phyloP scores from a whole-genome alignment of 352 stramenopile species.

The Globisporangium alternatum region DNA sequence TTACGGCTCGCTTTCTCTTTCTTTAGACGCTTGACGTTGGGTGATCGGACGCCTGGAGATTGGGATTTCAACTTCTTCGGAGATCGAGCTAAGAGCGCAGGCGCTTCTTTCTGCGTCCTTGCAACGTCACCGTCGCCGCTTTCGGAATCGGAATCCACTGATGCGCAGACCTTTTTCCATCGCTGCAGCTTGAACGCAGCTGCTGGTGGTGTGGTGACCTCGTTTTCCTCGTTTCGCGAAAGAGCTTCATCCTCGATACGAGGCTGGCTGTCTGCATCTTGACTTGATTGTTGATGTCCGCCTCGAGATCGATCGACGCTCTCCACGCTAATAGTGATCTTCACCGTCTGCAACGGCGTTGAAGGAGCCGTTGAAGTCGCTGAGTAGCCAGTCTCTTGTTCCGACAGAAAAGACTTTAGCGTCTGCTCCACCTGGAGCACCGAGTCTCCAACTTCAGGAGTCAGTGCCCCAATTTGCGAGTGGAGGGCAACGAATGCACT shows the following conservation, averaged over 20 bases:
- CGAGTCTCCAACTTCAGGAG: slow-evolving; percentile 57
- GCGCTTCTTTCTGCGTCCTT: neutral
- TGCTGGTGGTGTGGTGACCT: slow-evolving; percentile 18
- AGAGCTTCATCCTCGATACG: slow-evolving; percentile 1
- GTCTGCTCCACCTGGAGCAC: slow-evolving; percentile 68
- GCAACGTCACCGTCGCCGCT: neutral
- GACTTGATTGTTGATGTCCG: neutral
- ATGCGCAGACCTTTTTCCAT: slow-evolving; percentile 40
- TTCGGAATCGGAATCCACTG: slow-evolving; percentile 48
- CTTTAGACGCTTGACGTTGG: neutral
- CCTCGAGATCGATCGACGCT: neutral
- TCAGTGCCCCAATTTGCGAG: slow-evolving; percentile 72
- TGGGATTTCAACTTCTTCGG: neutral
- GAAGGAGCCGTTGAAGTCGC: neutral
- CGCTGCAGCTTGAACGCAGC: slow-evolving; percentile 23
- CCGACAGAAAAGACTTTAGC: slow-evolving; percentile 33
- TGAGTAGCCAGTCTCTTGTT: slow-evolving; percentile 5
- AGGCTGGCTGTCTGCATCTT: neutral
- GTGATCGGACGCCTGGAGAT: slow-evolving; percentile 2
- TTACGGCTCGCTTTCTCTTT: neutral
- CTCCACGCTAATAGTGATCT: neutral
- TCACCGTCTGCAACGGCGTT: neutral
- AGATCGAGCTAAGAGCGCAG: neutral
- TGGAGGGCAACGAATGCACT: slow-evolving; percentile 70
- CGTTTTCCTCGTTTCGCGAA: neutral